Evolutionary conservation across 441 rosid species (phyloP).

Genomic region (Rhodomyrtus psidioides): DNA sequence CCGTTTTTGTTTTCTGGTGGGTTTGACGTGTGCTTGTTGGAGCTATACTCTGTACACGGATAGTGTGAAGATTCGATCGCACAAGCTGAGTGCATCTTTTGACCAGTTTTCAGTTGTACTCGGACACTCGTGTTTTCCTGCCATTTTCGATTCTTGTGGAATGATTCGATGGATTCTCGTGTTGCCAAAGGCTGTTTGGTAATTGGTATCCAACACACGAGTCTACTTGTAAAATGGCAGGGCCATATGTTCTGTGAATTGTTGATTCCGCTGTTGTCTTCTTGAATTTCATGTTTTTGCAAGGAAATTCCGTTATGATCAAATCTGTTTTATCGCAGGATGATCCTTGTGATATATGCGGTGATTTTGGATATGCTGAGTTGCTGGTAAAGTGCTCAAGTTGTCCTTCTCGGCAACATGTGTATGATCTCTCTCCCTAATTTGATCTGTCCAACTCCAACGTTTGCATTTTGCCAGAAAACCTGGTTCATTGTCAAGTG

Average conservation of each 20-base stretch:
- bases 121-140: background rate
- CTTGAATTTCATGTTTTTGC: background rate
- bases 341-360: slow-evolving; percentile 23
- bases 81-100: background rate
- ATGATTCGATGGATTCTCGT: background rate
- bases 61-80: background rate
- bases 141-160: background rate
- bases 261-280: background rate
- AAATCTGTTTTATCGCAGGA: background rate
- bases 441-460: background rate
- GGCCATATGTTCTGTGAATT: background rate
- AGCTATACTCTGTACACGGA: background rate
- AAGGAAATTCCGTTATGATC: background rate
- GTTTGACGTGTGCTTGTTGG: background rate
- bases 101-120: background rate
- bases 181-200: background rate
- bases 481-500: background rate
- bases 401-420: slow-evolving; percentile 23
- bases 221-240: background rate
- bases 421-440: slow-evolving; percentile 12
- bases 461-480: background rate
- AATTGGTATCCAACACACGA: background rate
- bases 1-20: background rate
- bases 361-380: slow-evolving; percentile 7
- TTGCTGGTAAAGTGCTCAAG: slow-evolving; percentile 12